Conservation (phyloP, 2,329 filamentous ascomycete species). For the Fusarium newnesense region DNA sequence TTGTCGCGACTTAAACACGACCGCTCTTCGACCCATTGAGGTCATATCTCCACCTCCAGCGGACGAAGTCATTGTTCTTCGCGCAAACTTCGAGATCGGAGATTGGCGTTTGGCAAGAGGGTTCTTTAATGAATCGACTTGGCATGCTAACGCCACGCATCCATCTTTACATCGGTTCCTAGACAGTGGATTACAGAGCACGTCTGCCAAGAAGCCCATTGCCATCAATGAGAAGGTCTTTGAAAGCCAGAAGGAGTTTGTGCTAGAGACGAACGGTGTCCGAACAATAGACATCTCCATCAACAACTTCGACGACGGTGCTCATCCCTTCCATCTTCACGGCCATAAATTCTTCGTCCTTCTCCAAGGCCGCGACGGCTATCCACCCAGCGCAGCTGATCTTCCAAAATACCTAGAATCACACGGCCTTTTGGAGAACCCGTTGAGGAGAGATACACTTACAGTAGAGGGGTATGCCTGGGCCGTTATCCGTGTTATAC, state of each 20-base stretch:
- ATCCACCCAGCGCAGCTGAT: constrained; percentile 46
- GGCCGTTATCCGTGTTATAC: constrained; percentile 63
- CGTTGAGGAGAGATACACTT: constrained; percentile 55
- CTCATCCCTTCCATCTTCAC: constrained; percentile 65
- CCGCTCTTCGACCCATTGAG: constrained; percentile 54
- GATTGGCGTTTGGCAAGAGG: constrained; percentile 63
- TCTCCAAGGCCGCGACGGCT: constrained; percentile 46
- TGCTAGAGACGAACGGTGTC: constrained; percentile 62
- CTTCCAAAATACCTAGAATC: constrained; percentile 42
- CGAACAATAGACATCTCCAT: constrained; percentile 67
- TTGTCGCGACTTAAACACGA: constrained; percentile 65
- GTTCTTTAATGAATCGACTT: constrained; percentile 64
- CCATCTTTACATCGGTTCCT: constrained; percentile 52
- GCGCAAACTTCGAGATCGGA: constrained; percentile 66
- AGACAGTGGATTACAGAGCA: constrained; percentile 33
- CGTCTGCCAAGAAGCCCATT: constrained; percentile 24
- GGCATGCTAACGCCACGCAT: constrained; percentile 52
- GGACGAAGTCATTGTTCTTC: constrained; percentile 56
- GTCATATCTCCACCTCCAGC: constrained; percentile 50
- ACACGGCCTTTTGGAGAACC: constrained; percentile 44
- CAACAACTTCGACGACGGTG: constrained; percentile 66
- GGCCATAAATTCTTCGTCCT: constrained; percentile 66
- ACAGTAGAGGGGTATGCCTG: constrained; percentile 65
- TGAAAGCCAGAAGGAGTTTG: constrained; percentile 50
- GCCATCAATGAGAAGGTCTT: constrained; percentile 47